Percentiles rank a stretch among this genome's conserved stretches.
Evolutionary conservation across 2,329 filamentous ascomycete species (phyloP).

Genomic region (Colletotrichum sp.): DNA sequence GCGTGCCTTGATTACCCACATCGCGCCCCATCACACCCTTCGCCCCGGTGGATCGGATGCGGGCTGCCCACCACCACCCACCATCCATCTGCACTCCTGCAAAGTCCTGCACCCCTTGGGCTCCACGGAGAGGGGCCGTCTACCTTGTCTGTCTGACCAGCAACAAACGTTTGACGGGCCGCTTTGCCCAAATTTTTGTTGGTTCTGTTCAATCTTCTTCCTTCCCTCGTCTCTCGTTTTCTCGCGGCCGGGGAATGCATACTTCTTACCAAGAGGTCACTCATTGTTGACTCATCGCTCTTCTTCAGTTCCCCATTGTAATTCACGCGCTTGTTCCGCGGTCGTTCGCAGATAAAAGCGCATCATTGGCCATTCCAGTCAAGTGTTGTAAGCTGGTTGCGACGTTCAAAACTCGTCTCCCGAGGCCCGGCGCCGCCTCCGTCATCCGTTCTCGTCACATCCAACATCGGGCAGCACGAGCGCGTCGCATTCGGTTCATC

Average conservation of each 20-base stretch:
- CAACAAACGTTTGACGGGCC: not conserved
- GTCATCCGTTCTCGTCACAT: not conserved
- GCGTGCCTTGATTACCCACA: constrained; percentile 12
- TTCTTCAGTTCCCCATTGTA: not conserved
- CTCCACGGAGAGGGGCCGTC: not conserved
- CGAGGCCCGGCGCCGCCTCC: not conserved
- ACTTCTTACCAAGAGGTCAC: not conserved
- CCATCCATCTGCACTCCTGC: not conserved
- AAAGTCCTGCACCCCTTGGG: not conserved
- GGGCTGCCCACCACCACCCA: not conserved
- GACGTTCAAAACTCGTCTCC: not conserved
- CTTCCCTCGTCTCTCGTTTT: not conserved
- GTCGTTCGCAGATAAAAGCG: not conserved
- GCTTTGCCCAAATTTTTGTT: not conserved
- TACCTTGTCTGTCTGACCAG: not conserved
- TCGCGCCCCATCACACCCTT: not conserved
- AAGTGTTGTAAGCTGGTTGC: not conserved
- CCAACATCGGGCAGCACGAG: not conserved
- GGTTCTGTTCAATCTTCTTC: not conserved
- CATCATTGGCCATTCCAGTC: not conserved
- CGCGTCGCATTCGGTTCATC: not conserved
- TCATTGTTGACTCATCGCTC: not conserved
- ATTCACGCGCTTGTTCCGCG: not conserved
- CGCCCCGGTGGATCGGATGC: constrained; percentile 16
- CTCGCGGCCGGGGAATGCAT: not conserved